Base-by-base conservation (phyloP, 305 asterid genomes). In the Fraxinus platypoda region DNA sequence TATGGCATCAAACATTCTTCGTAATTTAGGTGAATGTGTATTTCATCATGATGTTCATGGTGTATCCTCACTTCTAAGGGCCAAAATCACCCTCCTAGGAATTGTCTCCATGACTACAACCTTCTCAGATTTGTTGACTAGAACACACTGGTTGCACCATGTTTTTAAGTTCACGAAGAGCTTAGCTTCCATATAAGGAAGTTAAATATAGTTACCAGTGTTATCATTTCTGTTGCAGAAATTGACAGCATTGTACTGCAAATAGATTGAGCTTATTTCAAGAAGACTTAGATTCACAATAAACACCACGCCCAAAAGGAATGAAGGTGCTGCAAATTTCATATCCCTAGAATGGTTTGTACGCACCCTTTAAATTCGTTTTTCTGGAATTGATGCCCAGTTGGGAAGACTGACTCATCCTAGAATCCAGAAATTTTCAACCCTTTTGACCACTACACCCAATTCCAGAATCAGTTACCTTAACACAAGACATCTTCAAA, bases 381-480 rank as follows among this genome's bases (percentile, higher is more conserved):
- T 66, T 66, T 66, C 74, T 9, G 74, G 9, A 66, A 66, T 3
- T 26, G 35, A 66, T 66, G 74, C 37, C 37, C 74, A 66, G 33
- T 66, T 28, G 37, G 9, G 37, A 26, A 66, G 74, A 66, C 37
- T 66, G 34, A 28, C 37, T 66, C 1, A 23, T 62, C 71, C 71
- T 62, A 62, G 71, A 62, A 23, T 62, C 31, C 31, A 62, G 71
- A 23, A 62, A 62, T 62, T 62, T 62, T 62, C 71, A 62, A 62
- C 17, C 71, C 71, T 62, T 62, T 62, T 23, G 71, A 62, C 31
- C 71, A 21, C 71, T 62, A 62, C 71, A 62, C 71, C 71, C 28
- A 59, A 62, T 62, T 62, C 71, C 31, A 62, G 71, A 62, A 62
- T 62, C 71, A 62, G 71, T 62, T 62, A 62, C 31, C 71, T 62